These are phyloP conservation scores for Fusarium mangiferae DNA, from an alignment of 2,329 filamentous ascomycete species.

Conservation along the genomic window DNA sequence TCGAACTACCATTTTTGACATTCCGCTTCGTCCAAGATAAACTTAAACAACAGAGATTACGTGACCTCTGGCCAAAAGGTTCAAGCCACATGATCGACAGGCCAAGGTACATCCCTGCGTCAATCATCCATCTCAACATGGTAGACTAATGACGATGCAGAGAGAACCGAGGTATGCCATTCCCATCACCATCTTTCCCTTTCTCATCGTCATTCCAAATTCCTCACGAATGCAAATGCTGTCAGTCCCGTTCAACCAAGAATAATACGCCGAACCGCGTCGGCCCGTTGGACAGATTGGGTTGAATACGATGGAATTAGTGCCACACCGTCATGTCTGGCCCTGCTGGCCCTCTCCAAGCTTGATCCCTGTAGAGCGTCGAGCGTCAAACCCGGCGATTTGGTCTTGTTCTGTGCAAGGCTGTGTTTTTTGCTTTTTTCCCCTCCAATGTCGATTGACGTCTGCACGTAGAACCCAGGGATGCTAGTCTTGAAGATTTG, in stretches of 20 bases:
- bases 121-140: constrained; percentile 4
- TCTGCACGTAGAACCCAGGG: neutral
- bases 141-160: neutral
- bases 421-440: constrained; percentile 17
- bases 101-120: constrained; percentile 12
- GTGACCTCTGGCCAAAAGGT: neutral
- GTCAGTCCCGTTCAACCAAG: neutral
- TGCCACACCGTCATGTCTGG: constrained; percentile 19
- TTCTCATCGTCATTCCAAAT: neutral
- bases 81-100: constrained; percentile 18
- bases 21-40: neutral
- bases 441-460: neutral
- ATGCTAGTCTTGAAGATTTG: neutral
- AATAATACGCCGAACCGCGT: constrained; percentile 4
- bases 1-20: neutral
- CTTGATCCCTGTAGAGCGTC: neutral
- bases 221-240: neutral
- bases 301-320: constrained; percentile 2
- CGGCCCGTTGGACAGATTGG: constrained; percentile 11
- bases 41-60: neutral
- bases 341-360: neutral
- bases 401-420: neutral
- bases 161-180: neutral
- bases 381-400: constrained; percentile 12
- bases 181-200: neutral